Base-by-base conservation (phyloP, 148 eudicot species). In the Suaeda aralocaspica region DNA sequence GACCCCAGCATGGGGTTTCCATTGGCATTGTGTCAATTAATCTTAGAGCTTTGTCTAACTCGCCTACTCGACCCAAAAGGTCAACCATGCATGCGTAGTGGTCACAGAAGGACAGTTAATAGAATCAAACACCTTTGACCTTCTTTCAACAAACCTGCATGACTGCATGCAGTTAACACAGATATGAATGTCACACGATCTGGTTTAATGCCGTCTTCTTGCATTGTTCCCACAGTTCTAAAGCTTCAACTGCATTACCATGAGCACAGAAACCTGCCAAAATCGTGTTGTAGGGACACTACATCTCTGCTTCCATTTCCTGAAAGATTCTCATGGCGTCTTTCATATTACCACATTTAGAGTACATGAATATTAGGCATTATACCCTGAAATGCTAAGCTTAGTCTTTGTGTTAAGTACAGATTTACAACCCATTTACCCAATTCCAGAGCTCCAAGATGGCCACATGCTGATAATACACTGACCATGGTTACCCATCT, bases 51-150 rank as follows among this genome's bases (percentile, higher is more conserved):
- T 86, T 85, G 50, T 86, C 85, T 11, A 88, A 71, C 71, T 82
- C 59, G n/a, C 93, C 93, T 44, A 75, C 80, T 25, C 93, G 74
- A 26, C 90, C 88, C 34, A 86, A 80, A 67, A 88, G 82, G 80
- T 88, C 93, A 68, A 88, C 82, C 84, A 88, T 84, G 79, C 90
- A 88, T 21, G 88, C 88, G 57, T 84, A 86, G 62, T 88, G 90
- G 58, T 88, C 88, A 78, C 71, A 48, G 86, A 82, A 36, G 88
- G 88, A 65, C 55, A 42, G 22, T 59, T 67, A 21, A 88, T 88
- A 10, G 82, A 86, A 48, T 76, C 78, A 71, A 86, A 88, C 4
- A 88, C 61, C 63, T 71, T 58, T 34, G 75, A 45, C 87, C 93
- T 74, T 82, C 79, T 42, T 82, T 78, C 72, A 82, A 24, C 65